These are phyloP conservation scores for Coprinellus aureogranulatus DNA, from an alignment of 768 basidiomycete species.

Conservation along the genomic window DNA sequence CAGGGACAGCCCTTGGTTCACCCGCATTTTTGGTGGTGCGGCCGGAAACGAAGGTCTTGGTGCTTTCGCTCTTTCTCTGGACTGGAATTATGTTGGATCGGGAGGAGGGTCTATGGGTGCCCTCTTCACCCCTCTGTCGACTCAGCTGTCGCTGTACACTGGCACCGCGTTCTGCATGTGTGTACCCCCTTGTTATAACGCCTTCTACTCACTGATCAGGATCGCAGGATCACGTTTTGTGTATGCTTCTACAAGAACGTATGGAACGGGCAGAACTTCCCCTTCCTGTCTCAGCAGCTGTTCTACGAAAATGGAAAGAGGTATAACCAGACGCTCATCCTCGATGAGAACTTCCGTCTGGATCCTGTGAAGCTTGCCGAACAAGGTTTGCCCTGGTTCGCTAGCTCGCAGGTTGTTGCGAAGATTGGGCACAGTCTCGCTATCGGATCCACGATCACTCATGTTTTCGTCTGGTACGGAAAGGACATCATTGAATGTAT, in stretches of 20 bases:
- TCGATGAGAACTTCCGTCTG: slow-evolving; percentile 49
- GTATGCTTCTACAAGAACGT: slow-evolving; percentile 45
- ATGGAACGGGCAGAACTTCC: slow-evolving; percentile 60
- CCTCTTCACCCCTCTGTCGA: slow-evolving; percentile 51
- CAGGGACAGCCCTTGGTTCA: slow-evolving; percentile 46
- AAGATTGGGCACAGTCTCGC: slow-evolving; percentile 37
- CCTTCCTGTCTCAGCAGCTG: slow-evolving; percentile 52
- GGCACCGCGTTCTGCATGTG: slow-evolving; percentile 55
- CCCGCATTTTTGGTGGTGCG: slow-evolving; percentile 59
- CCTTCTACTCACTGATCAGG: background rate
- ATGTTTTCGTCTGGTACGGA: slow-evolving; percentile 53
- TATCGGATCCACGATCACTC: slow-evolving; percentile 48
- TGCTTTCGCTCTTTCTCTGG: slow-evolving; percentile 54
- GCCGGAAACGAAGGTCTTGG: slow-evolving; percentile 65
- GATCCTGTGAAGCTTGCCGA: slow-evolving; percentile 47
- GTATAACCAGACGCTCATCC: slow-evolving; percentile 52
- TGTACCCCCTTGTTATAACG: slow-evolving; percentile 19
- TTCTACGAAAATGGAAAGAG: slow-evolving; percentile 51
- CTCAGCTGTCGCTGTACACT: slow-evolving; percentile 49
- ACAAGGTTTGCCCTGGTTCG: slow-evolving; percentile 47
- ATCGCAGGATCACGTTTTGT: slow-evolving; percentile 41
- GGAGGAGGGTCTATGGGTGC: slow-evolving; percentile 45
- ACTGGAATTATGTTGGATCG: slow-evolving; percentile 59
- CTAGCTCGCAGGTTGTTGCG: slow-evolving; percentile 41
- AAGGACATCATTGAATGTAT: slow-evolving; percentile 45